These are phyloP conservation scores for Trichothecium sympodiale DNA, from an alignment of 2,329 filamentous ascomycete genomes.

Conservation along the genomic window DNA sequence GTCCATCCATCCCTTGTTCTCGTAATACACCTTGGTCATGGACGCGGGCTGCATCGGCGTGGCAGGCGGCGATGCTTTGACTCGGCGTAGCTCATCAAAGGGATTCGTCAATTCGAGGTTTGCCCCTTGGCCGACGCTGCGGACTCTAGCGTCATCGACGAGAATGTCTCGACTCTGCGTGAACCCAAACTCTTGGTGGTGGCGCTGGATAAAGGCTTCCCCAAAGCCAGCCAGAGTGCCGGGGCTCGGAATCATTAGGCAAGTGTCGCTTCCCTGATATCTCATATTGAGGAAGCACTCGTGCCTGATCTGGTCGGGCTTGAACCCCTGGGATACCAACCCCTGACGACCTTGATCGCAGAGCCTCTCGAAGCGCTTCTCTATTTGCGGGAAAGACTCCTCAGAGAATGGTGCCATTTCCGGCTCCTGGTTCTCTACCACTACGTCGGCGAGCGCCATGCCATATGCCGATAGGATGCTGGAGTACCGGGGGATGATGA, in stretches of 20 bases:
- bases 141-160: slow-evolving; percentile 30
- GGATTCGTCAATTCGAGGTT: slow-evolving; percentile 11
- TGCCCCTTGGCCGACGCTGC: slow-evolving; percentile 39
- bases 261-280: slow-evolving; percentile 30
- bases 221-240: slow-evolving; percentile 16
- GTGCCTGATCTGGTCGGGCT: slow-evolving; percentile 24
- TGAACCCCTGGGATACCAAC: not conserved
- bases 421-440: slow-evolving; percentile 19
- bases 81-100: slow-evolving; percentile 34
- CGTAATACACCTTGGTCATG: slow-evolving; percentile 46
- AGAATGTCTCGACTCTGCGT: slow-evolving; percentile 26
- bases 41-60: slow-evolving; percentile 46
- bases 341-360: not conserved
- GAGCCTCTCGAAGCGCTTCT: slow-evolving; percentile 1
- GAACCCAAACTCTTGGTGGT: slow-evolving; percentile 30
- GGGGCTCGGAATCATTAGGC: slow-evolving; percentile 21
- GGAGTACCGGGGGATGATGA: slow-evolving; percentile 21
- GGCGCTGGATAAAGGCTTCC: slow-evolving; percentile 19
- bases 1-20: slow-evolving; percentile 13
- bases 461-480: slow-evolving; percentile 22
- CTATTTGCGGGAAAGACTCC: slow-evolving; percentile 2
- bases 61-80: slow-evolving; percentile 50
- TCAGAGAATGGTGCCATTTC: slow-evolving; percentile 10
- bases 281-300: slow-evolving; percentile 30
- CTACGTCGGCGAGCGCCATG: slow-evolving; percentile 20